A percentile compares a stretch with the other conserved stretches of the same genome.
phyloP scores from a whole-genome alignment of 202 grass and related monocot species.

The Zoysia matrella region DNA sequence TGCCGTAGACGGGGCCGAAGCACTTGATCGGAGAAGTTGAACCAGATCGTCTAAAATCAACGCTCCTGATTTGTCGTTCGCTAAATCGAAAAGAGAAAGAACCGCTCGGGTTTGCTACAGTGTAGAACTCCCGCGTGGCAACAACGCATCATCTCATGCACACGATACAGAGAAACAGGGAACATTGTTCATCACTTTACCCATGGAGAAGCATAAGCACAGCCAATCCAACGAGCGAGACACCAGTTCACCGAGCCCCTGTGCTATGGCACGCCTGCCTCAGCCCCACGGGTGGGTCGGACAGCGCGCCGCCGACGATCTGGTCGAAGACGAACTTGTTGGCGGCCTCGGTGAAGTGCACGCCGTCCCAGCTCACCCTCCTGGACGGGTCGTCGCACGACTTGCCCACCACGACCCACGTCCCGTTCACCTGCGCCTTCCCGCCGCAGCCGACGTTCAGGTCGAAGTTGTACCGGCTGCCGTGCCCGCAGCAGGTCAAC shows the following conservation, averaged over 20 bases:
- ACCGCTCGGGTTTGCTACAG: too few relatives aligned
- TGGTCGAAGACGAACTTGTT: constrained; percentile 93
- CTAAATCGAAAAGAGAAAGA: background rate
- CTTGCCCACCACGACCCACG: constrained; percentile 63
- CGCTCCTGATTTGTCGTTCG: background rate
- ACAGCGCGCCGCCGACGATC: constrained; percentile 64
- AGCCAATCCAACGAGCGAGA: constrained; percentile 21
- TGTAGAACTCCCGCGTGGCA: too few relatives aligned
- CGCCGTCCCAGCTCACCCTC: constrained; percentile 91
- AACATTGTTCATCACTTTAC: constrained; percentile 21
- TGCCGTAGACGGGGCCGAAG: background rate
- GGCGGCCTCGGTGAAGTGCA: constrained; percentile 88
- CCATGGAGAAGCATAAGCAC: constrained; percentile 4
- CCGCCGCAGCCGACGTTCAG: constrained; percentile 63
- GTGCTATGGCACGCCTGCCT: constrained; percentile 54
- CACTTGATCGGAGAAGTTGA: background rate
- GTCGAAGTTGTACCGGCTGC: constrained; percentile 84
- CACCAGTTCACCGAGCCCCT: constrained; percentile 34
- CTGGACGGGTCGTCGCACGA: constrained; percentile 68
- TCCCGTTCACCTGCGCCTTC: constrained; percentile 68
- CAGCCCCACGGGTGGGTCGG: constrained; percentile 56
- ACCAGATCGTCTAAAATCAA: constrained; percentile 22
- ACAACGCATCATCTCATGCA: too few relatives aligned
- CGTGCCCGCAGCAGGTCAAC: constrained; percentile 81
- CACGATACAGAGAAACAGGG: too few relatives aligned